These are phyloP conservation scores for Citrus cavaleriei DNA, from an alignment of 345 rosid species.

Conservation along the genomic window DNA sequence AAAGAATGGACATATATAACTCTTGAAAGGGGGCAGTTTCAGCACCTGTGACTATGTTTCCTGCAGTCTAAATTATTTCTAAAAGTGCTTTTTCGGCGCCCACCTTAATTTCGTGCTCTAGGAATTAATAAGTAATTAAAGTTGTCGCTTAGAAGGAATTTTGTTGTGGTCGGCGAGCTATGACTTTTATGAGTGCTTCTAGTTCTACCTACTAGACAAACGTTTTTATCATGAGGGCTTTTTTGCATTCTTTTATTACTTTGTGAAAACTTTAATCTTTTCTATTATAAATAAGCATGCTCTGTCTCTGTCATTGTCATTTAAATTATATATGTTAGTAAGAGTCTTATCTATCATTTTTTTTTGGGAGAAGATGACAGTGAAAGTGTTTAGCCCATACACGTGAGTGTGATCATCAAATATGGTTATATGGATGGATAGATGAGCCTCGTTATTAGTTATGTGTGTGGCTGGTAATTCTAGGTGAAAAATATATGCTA, in stretches of 20 bases:
- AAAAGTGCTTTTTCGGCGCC: constrained; percentile 9
- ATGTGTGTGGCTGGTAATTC: no score
- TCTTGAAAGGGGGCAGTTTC: no score
- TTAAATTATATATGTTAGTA: not conserved
- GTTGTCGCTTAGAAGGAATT: not conserved
- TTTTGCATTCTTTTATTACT: not conserved
- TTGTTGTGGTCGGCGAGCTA: constrained; percentile 10
- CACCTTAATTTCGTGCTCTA: constrained; percentile 9
- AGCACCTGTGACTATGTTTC: no score
- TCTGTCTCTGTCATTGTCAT: not conserved
- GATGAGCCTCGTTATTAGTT: no score
- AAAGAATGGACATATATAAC: no score
- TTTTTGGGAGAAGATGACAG: not conserved
- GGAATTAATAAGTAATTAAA: not conserved
- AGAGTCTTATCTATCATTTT: not conserved
- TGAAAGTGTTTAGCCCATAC: not conserved
- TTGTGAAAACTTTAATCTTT: not conserved
- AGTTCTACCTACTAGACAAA: no score
- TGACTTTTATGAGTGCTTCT: constrained; percentile 2
- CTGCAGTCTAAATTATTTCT: not conserved
- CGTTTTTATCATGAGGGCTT: not conserved
- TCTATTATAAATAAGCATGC: not conserved
- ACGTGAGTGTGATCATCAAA: no score
- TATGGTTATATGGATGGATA: no score
- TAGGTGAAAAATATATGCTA: no score